Conservation (phyloP, 106 monocot species). For the Dendrobium nobile region DNA sequence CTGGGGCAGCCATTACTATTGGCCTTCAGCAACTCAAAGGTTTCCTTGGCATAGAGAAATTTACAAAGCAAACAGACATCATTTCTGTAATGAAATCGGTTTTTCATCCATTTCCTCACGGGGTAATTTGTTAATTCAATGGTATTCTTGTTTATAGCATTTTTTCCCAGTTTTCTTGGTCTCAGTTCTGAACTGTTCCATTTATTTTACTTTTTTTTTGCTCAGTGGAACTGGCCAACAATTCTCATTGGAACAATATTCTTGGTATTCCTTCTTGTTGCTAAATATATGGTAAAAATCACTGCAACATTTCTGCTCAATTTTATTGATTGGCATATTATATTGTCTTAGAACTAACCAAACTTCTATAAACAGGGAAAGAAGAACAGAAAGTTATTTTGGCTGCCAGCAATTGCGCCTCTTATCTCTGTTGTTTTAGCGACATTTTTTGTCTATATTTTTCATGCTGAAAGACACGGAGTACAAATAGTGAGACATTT, state of each 20-base stretch:
- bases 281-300: conserved; percentile 63
- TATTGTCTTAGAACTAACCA: not conserved
- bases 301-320: not conserved
- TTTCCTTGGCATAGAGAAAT: conserved; percentile 42
- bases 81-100: conserved; percentile 54
- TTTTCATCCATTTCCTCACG: conserved; percentile 24
- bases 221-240: conserved; percentile 87
- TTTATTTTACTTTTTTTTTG: not conserved
- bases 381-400: conserved; percentile 54
- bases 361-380: conserved; percentile 34
- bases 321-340: not conserved
- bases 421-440: conserved; percentile 42
- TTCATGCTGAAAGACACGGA: conserved; percentile 41
- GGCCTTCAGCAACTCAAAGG: conserved; percentile 70
- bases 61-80: conserved; percentile 43
- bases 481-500: conserved; percentile 40
- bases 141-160: not conserved
- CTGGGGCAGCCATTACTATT: conserved; percentile 61
- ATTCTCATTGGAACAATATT: conserved; percentile 48
- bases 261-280: conserved; percentile 52
- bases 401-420: conserved; percentile 58
- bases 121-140: conserved; percentile 20
- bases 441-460: conserved; percentile 44
- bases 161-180: not conserved
- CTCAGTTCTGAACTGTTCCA: not conserved